Base-by-base conservation (phyloP, 805 yeast genomes). In the Hanseniaspora meyeri region DNA sequence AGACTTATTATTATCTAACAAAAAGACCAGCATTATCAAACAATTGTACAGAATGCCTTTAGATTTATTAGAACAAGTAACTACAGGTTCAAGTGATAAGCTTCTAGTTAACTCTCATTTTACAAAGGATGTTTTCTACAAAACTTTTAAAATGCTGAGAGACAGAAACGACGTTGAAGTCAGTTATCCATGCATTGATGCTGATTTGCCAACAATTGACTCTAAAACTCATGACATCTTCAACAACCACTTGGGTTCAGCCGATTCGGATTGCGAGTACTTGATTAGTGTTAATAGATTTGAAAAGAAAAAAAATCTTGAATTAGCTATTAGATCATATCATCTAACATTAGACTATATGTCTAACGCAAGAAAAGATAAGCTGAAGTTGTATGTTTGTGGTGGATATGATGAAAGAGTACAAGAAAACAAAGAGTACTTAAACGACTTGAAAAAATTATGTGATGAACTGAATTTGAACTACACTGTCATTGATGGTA, bases 361-460 rank as follows among this genome's bases (percentile, higher is more conserved):
- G 17, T 68, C 76, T 2, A 57, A 61, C 2, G 70, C 67, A 24
- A 61, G 65, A n/a, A 31, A 49, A 8, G 62, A 49, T 4, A 64
- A 68, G 19, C 72, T 76, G 4, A 77, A 77, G 57, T 74, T 93
- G 53, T 76, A 89, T 1, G 70, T 93, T 40, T 85, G 95, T 9
- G 98, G 99, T 12, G 99, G 99, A 0, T 93, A 83, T 68, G 98
- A 93, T 67, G 62, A 76, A 10, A 70, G 88, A 47, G 85, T 87
- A 0, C 56, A 63, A 0, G 97, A 90, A 66, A 93, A 93, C 68
- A 85, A 80, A 32, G 77, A 77, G 51, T 87, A 87, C 63, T 72
- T 89, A 50, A 64, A 72, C 24, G 86, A 86, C 60, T 74, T 93
- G 40, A 74, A 78, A 60, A 51, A 62, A 6, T 69, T 81, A 39